Percentiles rank a stretch among this genome's conserved stretches.
Conservation (phyloP, 345 rosid genomes). For the Populus deltoides region DNA sequence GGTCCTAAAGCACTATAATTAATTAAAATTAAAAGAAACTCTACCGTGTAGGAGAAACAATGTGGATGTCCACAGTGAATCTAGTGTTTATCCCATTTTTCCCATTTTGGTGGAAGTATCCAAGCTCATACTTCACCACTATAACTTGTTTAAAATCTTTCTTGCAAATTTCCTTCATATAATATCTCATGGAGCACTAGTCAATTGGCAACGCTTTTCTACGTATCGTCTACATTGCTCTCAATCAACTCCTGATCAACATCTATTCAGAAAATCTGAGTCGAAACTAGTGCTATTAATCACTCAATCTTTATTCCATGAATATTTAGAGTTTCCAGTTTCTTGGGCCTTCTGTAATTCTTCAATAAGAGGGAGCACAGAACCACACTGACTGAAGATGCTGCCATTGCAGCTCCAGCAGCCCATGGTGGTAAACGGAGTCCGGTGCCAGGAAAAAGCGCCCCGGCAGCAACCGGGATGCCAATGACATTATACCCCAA, state of each 20-base stretch:
- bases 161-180: neutral
- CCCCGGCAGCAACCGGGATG: constrained; percentile 84
- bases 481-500: constrained; percentile 78
- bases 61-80: too few relatives aligned
- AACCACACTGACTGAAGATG: constrained; percentile 88
- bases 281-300: neutral
- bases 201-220: neutral
- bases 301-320: constrained; percentile 54
- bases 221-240: neutral
- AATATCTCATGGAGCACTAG: neutral
- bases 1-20: too few relatives aligned
- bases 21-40: too few relatives aligned
- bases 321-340: constrained; percentile 53
- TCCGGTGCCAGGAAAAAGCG: constrained; percentile 56
- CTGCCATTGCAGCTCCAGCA: constrained; percentile 97
- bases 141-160: neutral
- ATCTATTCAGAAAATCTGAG: neutral
- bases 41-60: too few relatives aligned
- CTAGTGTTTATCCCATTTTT: too few relatives aligned
- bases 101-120: too few relatives aligned
- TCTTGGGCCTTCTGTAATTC: constrained; percentile 67
- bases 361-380: constrained; percentile 76
- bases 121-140: too few relatives aligned
- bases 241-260: neutral
- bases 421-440: constrained; percentile 93